Conservation (phyloP, 306 rosid species). For the Prunus davidiana region DNA sequence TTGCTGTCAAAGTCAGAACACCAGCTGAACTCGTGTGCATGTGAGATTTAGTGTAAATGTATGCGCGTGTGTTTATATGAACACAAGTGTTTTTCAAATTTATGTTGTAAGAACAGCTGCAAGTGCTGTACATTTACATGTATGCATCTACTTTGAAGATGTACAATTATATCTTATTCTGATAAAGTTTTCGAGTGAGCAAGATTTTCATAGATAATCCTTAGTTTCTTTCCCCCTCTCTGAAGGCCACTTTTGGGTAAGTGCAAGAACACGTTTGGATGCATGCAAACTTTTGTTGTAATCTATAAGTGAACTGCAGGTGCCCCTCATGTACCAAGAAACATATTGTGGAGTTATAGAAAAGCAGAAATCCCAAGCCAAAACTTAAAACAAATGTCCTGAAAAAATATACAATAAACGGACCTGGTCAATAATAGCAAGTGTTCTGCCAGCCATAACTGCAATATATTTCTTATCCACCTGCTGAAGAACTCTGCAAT, state of each 20-base stretch:
- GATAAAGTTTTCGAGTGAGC: background rate
- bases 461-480: conserved; percentile 96
- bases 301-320: background rate
- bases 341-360: background rate
- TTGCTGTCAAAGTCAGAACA: conserved; percentile 25
- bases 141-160: background rate
- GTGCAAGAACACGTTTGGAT: background rate
- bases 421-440: conserved; percentile 95
- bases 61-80: background rate
- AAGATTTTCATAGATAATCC: background rate
- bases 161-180: background rate
- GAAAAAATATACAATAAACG: conserved; percentile 7
- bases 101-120: background rate
- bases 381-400: background rate
- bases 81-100: background rate
- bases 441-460: conserved; percentile 64
- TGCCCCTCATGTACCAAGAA: background rate
- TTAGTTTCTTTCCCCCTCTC: background rate
- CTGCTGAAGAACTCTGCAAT: conserved; percentile 81
- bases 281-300: background rate
- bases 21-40: conserved; percentile 1
- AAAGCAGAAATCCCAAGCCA: background rate
- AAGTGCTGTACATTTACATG: background rate
- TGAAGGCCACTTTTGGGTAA: background rate
- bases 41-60: background rate